Percentiles rank a stretch among this genome's conserved stretches.
Evolutionary conservation across 768 basidiomycete genomes (phyloP).

Genomic region (Xerocomellus intermedius): DNA sequence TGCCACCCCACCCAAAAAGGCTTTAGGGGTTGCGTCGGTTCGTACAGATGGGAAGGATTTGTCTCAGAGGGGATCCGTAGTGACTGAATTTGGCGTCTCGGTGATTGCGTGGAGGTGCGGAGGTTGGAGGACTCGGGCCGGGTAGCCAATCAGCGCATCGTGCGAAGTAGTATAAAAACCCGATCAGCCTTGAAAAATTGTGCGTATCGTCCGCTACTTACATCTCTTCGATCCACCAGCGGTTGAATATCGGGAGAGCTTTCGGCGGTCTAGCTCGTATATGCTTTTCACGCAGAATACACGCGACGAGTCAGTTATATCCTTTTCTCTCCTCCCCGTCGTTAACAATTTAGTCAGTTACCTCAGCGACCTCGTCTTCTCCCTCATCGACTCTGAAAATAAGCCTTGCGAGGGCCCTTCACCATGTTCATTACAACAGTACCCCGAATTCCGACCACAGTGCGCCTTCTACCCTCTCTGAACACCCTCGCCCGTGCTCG

Average conservation of each 20-base stretch:
- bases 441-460: conserved; percentile 13
- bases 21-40: no score
- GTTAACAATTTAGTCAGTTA: conserved; percentile 20
- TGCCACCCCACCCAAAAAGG: no score
- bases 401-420: neutral
- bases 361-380: conserved; percentile 33
- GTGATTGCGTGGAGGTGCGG: no score
- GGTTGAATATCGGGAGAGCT: conserved; percentile 8
- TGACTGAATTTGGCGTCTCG: no score
- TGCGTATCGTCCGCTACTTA: no score
- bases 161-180: neutral
- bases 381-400: conserved; percentile 18
- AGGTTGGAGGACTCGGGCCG: no score
- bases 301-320: conserved; percentile 33
- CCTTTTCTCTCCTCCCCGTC: neutral
- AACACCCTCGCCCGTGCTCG: conserved; percentile 17
- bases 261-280: conserved; percentile 23
- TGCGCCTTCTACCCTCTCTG: conserved; percentile 12
- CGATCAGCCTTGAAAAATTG: no score
- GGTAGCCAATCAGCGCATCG: no score
- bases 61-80: no score
- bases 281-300: conserved; percentile 35
- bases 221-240: neutral
- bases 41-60: no score
- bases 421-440: conserved; percentile 12